A percentile compares a stretch with the other conserved stretches of the same genome.
Conservation (phyloP, 352 stramenopile genomes). For the Phytopythium kandeliae region DNA sequence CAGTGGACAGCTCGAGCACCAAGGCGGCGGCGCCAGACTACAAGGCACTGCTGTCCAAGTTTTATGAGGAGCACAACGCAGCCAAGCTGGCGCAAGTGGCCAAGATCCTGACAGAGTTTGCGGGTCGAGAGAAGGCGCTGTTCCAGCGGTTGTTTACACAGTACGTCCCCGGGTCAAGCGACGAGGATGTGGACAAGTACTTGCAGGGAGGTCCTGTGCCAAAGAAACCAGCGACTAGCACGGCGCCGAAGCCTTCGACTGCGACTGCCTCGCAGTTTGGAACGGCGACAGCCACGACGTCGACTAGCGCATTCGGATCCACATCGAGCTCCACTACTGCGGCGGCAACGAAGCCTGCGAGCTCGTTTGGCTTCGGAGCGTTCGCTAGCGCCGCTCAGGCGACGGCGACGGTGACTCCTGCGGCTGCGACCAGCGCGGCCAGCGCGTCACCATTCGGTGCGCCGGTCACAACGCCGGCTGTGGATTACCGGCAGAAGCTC, state of each 20-base stretch:
- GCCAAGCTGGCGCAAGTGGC: slow-evolving; percentile 37
- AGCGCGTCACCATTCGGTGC: slow-evolving; percentile 31
- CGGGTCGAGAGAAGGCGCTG: slow-evolving; percentile 51
- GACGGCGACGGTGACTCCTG: slow-evolving; percentile 11
- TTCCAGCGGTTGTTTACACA: slow-evolving; percentile 55
- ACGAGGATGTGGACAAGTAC: slow-evolving; percentile 61
- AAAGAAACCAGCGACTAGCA: slow-evolving; percentile 20
- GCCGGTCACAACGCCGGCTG: slow-evolving; percentile 9
- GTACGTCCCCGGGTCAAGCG: slow-evolving; percentile 48
- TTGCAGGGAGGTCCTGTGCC: slow-evolving; percentile 43
- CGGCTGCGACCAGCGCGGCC: slow-evolving; percentile 2
- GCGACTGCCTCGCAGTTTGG: slow-evolving; percentile 12
- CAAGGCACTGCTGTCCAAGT: slow-evolving; percentile 44
- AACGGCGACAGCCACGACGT: slow-evolving; percentile 2
- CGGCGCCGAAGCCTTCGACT: slow-evolving; percentile 15
- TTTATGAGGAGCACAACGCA: slow-evolving; percentile 63
- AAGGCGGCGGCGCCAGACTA: slow-evolving; percentile 20
- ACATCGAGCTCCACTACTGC: not conserved
- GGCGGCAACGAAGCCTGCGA: slow-evolving; percentile 5
- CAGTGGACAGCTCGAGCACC: slow-evolving; percentile 5
- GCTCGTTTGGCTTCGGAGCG: slow-evolving; percentile 18
- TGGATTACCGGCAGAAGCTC: slow-evolving; percentile 61
- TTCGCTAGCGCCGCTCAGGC: slow-evolving; percentile 13
- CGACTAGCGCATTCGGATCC: slow-evolving; percentile 26
- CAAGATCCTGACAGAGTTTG: slow-evolving; percentile 46